Conservation (phyloP, 805 yeast species). For the Candida coleopterorum region DNA sequence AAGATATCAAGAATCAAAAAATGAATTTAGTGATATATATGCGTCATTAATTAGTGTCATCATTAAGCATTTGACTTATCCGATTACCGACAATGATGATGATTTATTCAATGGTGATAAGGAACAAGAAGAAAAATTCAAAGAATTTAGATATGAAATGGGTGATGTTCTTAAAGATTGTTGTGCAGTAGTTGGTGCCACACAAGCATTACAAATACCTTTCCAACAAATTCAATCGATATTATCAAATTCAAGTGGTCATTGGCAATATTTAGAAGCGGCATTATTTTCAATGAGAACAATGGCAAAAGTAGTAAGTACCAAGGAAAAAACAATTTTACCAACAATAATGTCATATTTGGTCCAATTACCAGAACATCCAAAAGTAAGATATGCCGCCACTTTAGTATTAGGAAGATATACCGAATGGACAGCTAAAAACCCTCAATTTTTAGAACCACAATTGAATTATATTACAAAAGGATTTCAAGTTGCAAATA, state of each 20-base stretch:
- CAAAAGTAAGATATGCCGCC: slow-evolving; percentile 85
- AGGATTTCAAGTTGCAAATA: slow-evolving; percentile 48
- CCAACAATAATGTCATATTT: slow-evolving; percentile 73
- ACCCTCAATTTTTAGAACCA: slow-evolving; percentile 75
- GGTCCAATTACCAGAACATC: slow-evolving; percentile 74
- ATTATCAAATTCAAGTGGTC: slow-evolving; percentile 19
- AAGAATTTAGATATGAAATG: slow-evolving; percentile 92
- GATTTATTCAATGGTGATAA: slow-evolving; percentile 56
- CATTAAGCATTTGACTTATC: slow-evolving; percentile 71
- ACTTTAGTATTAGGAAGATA: slow-evolving; percentile 93
- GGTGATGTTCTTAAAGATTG: slow-evolving; percentile 97
- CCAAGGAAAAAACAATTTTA: slow-evolving; percentile 57
- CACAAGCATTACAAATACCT: slow-evolving; percentile 66
- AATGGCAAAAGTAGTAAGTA: slow-evolving; percentile 87
- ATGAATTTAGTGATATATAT: slow-evolving; percentile 51
- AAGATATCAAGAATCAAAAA: slow-evolving; percentile 50
- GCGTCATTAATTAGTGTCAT: slow-evolving; percentile 55
- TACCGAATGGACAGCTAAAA: slow-evolving; percentile 89
- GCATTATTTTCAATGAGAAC: slow-evolving; percentile 85
- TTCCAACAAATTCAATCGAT: slow-evolving; percentile 51
- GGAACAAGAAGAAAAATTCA: slow-evolving; percentile 88
- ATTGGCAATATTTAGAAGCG: slow-evolving; percentile 88
- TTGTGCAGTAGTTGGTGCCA: slow-evolving; percentile 83
- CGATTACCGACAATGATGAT: slow-evolving; percentile 31
- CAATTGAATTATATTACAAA: slow-evolving; percentile 79